Evolutionary conservation across 2,329 filamentous ascomycete genomes (phyloP).

Genomic region (Orbilia blumenaviensis): DNA sequence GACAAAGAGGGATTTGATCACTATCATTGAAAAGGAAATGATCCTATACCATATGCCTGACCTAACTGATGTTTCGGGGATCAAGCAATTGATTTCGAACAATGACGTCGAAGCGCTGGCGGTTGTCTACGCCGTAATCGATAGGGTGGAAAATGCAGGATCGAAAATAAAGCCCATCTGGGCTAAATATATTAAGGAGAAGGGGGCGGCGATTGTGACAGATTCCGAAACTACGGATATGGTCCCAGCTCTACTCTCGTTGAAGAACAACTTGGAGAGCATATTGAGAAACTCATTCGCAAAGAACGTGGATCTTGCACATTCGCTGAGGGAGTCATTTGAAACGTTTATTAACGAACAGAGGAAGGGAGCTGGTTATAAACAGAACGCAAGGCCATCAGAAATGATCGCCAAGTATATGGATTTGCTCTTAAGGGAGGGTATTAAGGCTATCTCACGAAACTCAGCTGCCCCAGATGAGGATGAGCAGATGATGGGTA

Average conservation of each 20-base stretch:
- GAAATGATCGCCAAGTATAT: conserved; percentile 99
- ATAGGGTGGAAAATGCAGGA: conserved; percentile 69
- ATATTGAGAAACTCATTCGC: conserved; percentile 80
- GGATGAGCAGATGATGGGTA: conserved; percentile 67
- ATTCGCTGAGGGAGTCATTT: conserved; percentile 84
- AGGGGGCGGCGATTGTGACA: conserved; percentile 80
- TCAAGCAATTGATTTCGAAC: conserved; percentile 77
- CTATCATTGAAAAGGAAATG: conserved; percentile 75
- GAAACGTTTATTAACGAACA: conserved; percentile 90
- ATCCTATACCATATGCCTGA: conserved; percentile 74
- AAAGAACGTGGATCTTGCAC: conserved; percentile 77
- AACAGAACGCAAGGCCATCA: conserved; percentile 89
- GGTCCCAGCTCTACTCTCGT: conserved; percentile 80
- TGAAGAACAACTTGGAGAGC: conserved; percentile 80
- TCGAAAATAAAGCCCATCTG: conserved; percentile 75
- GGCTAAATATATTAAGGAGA: conserved; percentile 77
- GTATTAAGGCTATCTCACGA: conserved; percentile 77
- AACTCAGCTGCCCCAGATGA: conserved; percentile 69
- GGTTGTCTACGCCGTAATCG: conserved; percentile 79
- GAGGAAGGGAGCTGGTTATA: conserved; percentile 77
- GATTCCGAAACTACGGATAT: conserved; percentile 84
- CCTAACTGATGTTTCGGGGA: conserved; percentile 72
- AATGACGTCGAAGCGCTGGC: conserved; percentile 76
- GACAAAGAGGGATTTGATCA: conserved; percentile 79
- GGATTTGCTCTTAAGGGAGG: conserved; percentile 85